phyloP scores from a whole-genome alignment of 257 asterid species.

The Craterostigma plantagineum region DNA sequence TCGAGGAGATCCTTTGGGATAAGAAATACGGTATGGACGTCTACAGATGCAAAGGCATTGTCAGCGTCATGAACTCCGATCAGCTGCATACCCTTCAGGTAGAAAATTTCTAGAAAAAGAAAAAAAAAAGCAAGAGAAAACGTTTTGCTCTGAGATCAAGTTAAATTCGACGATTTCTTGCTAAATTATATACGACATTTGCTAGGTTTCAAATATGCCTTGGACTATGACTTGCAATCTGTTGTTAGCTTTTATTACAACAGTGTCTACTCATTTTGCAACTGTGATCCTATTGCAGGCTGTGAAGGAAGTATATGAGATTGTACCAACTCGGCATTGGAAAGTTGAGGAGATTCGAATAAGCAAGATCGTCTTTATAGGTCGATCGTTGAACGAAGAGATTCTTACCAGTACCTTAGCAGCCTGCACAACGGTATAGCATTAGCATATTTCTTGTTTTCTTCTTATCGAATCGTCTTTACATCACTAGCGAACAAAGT shows the following conservation, averaged over 20 bases:
- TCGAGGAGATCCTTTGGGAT: constrained; percentile 94
- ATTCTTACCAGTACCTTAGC: constrained; percentile 30
- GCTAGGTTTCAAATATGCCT: too few relatives aligned
- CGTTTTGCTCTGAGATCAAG: too few relatives aligned
- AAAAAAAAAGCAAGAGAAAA: constrained; percentile 2
- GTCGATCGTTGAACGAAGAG: constrained; percentile 54
- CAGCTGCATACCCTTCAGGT: constrained; percentile 67
- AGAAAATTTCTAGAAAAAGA: not conserved
- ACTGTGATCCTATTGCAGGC: constrained; percentile 30
- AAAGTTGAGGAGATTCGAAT: constrained; percentile 35
- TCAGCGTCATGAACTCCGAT: constrained; percentile 45
- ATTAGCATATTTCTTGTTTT: too few relatives aligned
- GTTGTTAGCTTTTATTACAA: not conserved
- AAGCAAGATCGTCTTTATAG: constrained; percentile 79
- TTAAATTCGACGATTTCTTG: too few relatives aligned
- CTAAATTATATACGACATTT: too few relatives aligned
- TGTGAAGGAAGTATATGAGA: constrained; percentile 91
- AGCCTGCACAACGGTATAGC: constrained; percentile 18
- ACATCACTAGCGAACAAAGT: too few relatives aligned
- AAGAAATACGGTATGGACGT: constrained; percentile 80
- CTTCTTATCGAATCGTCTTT: too few relatives aligned
- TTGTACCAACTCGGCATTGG: constrained; percentile 76
- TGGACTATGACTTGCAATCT: too few relatives aligned
- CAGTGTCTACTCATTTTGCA: constrained; percentile 2
- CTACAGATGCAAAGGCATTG: constrained; percentile 84